A percentile compares a stretch with the other conserved stretches of the same genome.
Conservation (phyloP, 176 grass and related monocot species). For the Raddia guianensis region DNA sequence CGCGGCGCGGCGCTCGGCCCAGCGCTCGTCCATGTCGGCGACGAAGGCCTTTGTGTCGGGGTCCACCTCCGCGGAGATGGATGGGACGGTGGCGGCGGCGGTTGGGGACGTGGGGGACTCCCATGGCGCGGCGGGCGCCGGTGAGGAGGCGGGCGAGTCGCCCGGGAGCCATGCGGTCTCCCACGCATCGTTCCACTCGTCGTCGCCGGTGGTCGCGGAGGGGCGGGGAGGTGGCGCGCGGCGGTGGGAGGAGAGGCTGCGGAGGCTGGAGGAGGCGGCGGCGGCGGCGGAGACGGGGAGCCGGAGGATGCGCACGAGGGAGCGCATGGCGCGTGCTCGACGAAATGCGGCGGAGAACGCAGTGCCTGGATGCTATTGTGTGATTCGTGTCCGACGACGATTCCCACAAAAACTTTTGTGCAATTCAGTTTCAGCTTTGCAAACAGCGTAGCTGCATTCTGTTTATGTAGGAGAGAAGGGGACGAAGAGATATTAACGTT, state of each 20-base stretch:
- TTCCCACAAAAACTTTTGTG: no score
- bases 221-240: background rate
- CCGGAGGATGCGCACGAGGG: constrained; percentile 48
- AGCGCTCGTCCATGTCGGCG: constrained; percentile 92
- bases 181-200: constrained; percentile 98
- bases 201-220: constrained; percentile 47
- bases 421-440: background rate
- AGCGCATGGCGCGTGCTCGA: constrained; percentile 71
- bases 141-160: constrained; percentile 51
- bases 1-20: constrained; percentile 60
- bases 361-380: background rate
- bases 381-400: background rate
- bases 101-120: constrained; percentile 42
- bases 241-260: constrained; percentile 35
- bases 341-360: constrained; percentile 44
- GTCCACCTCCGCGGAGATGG: constrained; percentile 61
- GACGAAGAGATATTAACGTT: no score
- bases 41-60: constrained; percentile 89
- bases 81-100: background rate
- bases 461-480: no score
- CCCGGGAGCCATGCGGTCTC: constrained; percentile 95
- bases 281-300: background rate
- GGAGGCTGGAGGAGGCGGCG: background rate
- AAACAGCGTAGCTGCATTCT: no score
- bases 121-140: constrained; percentile 66